Conservation (phyloP, 768 basidiomycete genomes). For the Russula emetica region DNA sequence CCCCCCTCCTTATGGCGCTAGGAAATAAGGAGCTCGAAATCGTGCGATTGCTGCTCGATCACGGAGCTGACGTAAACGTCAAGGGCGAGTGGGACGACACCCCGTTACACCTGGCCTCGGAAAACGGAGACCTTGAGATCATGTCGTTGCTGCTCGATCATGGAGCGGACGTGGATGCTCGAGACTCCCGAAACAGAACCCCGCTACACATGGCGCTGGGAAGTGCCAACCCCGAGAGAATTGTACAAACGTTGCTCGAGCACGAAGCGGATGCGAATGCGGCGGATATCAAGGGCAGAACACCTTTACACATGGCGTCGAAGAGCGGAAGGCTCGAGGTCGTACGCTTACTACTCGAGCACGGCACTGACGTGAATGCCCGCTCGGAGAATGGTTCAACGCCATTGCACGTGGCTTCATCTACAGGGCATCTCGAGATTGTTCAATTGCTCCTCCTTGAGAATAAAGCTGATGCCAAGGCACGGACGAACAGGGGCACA, state of each 20-base stretch:
- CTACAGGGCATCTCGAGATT: not conserved
- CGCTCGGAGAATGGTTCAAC: not conserved
- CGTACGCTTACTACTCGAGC: not conserved
- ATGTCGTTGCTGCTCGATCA: not conserved
- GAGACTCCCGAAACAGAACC: conserved; percentile 1
- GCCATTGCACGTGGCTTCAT: not conserved
- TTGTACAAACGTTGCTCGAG: conserved; percentile 6
- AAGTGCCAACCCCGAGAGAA: not conserved
- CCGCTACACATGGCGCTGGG: conserved; percentile 5
- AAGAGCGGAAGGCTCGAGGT: not conserved
- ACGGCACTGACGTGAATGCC: not conserved
- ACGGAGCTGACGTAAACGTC: not conserved
- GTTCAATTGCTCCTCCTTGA: not conserved
- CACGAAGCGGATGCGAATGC: conserved; percentile 1
- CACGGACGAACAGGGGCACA: not conserved
- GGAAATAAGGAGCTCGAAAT: not conserved
- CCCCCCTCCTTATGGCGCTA: not conserved
- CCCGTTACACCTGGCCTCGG: not conserved
- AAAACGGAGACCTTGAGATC: not conserved
- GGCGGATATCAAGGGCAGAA: not conserved
- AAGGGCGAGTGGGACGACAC: not conserved
- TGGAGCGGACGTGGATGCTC: not conserved
- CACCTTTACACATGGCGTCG: conserved; percentile 9
- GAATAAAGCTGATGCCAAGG: not conserved
- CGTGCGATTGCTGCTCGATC: not conserved